Evolutionary conservation across 768 basidiomycete genomes (phyloP).

Genomic region (Suillus luteus): DNA sequence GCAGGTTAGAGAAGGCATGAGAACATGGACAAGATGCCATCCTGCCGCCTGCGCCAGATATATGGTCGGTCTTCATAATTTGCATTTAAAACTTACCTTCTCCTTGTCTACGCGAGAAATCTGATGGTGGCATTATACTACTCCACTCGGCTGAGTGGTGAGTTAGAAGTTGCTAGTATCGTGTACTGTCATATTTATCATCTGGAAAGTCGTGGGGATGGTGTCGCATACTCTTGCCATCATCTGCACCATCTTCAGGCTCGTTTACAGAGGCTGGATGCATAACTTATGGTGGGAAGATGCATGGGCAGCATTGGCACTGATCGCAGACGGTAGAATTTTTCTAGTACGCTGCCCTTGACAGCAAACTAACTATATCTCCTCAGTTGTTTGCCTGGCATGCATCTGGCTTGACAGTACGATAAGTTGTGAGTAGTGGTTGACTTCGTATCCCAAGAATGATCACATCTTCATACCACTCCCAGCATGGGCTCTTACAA

Average conservation of each 20-base stretch:
- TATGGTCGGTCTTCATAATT: not conserved
- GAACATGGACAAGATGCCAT: no score
- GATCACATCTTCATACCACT: not conserved
- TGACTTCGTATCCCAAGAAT: conserved; percentile 1
- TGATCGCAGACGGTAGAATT: conserved; percentile 18
- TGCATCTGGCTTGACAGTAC: conserved; percentile 13
- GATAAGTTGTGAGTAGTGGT: conserved; percentile 13
- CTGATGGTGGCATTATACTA: not conserved
- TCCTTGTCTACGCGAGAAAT: not conserved
- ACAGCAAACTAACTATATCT: not conserved
- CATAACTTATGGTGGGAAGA: conserved; percentile 35
- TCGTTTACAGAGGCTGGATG: conserved; percentile 24
- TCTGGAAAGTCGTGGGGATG: conserved; percentile 18
- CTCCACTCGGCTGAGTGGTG: not conserved
- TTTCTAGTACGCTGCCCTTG: not conserved
- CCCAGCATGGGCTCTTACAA: conserved; percentile 16
- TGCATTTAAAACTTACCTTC: not conserved
- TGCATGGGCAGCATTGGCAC: conserved; percentile 25
- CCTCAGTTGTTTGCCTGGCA: conserved; percentile 14
- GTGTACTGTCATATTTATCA: not conserved
- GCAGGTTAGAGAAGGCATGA: no score
- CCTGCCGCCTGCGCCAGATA: not conserved
- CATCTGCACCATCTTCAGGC: conserved; percentile 25
- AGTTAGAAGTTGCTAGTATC: not conserved
- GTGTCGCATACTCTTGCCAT: conserved; percentile 26